These are phyloP conservation scores for Sphenostylis stenocarpa DNA, from an alignment of 306 rosid genomes.

Conservation along the genomic window DNA sequence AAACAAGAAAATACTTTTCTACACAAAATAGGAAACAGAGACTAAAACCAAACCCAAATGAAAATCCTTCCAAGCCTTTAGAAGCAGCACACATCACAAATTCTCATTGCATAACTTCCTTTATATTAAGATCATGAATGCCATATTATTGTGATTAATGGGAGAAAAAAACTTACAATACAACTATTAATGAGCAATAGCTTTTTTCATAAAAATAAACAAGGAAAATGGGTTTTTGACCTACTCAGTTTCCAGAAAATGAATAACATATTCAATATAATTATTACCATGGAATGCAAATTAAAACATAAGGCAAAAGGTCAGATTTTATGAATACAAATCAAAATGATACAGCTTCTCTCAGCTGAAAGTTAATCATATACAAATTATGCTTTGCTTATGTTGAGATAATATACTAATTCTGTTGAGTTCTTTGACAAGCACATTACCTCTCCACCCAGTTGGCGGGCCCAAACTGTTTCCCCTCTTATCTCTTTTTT, in stretches of 20 bases:
- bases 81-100: background rate
- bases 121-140: background rate
- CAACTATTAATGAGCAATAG: background rate
- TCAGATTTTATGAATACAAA: background rate
- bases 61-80: background rate
- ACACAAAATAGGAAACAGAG: background rate
- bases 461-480: conserved; percentile 89
- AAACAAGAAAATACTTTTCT: background rate
- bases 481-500: conserved; percentile 69
- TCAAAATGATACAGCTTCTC: background rate
- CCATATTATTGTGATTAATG: background rate
- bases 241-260: conserved; percentile 4
- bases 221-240: background rate
- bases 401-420: background rate
- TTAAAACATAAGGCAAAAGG: conserved; percentile 4
- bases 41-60: background rate
- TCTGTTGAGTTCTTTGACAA: background rate
- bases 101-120: background rate
- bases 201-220: conserved; percentile 3
- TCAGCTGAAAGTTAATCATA: background rate
- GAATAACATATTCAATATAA: conserved; percentile 5
- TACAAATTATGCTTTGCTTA: background rate
- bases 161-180: conserved; percentile 29
- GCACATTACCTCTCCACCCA: conserved; percentile 90
- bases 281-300: conserved; percentile 7